A percentile compares a stretch with the other conserved stretches of the same genome.
phyloP scores from a whole-genome alignment of 768 basidiomycete genomes.

The Mycena vulgaris region DNA sequence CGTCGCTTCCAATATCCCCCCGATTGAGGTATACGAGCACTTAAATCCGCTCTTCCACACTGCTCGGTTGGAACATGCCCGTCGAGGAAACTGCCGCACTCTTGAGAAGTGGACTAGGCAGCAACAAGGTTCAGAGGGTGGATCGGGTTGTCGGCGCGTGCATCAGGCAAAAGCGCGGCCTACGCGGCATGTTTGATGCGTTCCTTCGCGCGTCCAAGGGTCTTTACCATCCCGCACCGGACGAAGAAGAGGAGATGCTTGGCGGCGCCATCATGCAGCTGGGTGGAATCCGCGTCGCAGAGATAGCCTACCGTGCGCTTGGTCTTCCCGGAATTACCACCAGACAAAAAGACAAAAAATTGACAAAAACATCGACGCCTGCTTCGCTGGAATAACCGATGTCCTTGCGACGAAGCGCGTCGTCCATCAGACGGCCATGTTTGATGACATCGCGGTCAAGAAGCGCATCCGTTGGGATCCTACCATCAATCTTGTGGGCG shows the following conservation, averaged over 20 bases:
- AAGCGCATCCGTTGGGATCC: constrained; percentile 44
- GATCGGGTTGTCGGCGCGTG: constrained; percentile 13
- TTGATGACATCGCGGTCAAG: constrained; percentile 48
- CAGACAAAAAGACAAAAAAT: constrained; percentile 35
- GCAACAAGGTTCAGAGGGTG: not conserved
- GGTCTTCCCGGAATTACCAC: constrained; percentile 34
- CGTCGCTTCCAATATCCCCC: not conserved
- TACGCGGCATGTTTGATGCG: constrained; percentile 29
- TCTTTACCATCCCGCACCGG: constrained; percentile 41
- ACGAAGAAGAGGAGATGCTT: constrained; percentile 40
- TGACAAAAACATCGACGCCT: constrained; percentile 35
- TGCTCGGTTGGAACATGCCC: constrained; percentile 8
- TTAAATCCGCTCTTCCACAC: constrained; percentile 6
- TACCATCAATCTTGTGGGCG: constrained; percentile 45
- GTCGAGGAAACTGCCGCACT: not conserved
- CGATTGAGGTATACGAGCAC: constrained; percentile 4
- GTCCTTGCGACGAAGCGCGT: constrained; percentile 20
- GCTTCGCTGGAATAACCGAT: constrained; percentile 18
- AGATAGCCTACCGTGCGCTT: constrained; percentile 42
- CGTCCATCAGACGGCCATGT: constrained; percentile 45
- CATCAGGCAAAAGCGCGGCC: constrained; percentile 18
- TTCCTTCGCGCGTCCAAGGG: constrained; percentile 33
- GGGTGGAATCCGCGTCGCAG: constrained; percentile 39
- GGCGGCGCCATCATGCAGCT: constrained; percentile 42
- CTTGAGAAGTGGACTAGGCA: constrained; percentile 15